Conservation (phyloP, 169 alveolate genomes). For the Plasmodium yoelii region DNA sequence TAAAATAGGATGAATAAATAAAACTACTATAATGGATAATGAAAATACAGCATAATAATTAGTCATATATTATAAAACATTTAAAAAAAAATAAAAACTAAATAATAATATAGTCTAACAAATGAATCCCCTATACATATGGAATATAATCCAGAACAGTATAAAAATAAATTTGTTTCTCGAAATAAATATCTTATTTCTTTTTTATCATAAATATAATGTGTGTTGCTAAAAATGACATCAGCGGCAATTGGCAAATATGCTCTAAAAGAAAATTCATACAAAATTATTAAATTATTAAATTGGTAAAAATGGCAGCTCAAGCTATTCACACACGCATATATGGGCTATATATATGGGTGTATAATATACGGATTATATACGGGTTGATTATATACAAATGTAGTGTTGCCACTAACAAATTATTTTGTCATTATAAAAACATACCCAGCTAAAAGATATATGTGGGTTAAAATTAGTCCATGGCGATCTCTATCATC, state of each 20-base stretch:
- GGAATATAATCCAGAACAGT: conserved; percentile 33
- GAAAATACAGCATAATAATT: background rate
- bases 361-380: too few species aligned
- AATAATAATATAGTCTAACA: conserved; percentile 7
- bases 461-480: conserved; percentile 38
- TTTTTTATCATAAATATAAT: conserved; percentile 13
- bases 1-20: background rate
- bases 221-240: conserved; percentile 7
- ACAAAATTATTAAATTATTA: background rate
- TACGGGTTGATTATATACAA: too few species aligned
- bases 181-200: conserved; percentile 20
- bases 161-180: conserved; percentile 18
- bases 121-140: conserved; percentile 65
- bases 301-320: background rate
- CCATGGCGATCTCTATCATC: conserved; percentile 52
- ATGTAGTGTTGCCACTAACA: too few species aligned
- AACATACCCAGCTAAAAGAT: conserved; percentile 56
- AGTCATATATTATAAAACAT: too few species aligned
- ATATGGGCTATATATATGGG: background rate
- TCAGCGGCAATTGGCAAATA: conserved; percentile 40
- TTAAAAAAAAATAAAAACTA: too few species aligned
- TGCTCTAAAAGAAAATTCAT: conserved; percentile 23
- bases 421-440: background rate
- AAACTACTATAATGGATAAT: background rate
- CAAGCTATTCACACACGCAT: background rate